These are phyloP conservation scores for Marvania coccoides DNA, from an alignment of 139 green algal species.

Conservation along the genomic window DNA sequence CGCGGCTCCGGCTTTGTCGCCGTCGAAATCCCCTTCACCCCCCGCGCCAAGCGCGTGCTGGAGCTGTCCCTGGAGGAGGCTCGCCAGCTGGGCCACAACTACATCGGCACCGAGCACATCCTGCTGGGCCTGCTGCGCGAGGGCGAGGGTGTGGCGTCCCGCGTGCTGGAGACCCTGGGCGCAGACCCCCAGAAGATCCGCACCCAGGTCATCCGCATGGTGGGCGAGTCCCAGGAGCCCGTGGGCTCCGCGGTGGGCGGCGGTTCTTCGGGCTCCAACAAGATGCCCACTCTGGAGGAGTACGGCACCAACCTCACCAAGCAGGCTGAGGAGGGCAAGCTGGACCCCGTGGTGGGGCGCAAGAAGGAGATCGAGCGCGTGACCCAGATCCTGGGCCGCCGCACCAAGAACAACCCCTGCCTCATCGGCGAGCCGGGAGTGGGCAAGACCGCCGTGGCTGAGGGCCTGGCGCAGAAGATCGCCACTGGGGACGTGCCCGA, in stretches of 20 bases:
- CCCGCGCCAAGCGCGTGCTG: slow-evolving; percentile 95
- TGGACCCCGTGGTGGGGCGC: slow-evolving; percentile 94
- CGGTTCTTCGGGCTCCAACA: slow-evolving; percentile 73
- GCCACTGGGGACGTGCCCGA: slow-evolving; percentile 90
- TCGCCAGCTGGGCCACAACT: slow-evolving; percentile 97
- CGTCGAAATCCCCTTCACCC: slow-evolving; percentile 99
- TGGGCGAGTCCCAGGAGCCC: slow-evolving; percentile 94
- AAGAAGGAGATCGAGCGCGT: slow-evolving; percentile 97
- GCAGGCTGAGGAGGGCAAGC: slow-evolving; percentile 93
- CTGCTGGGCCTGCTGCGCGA: slow-evolving; percentile 95
- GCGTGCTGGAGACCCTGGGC: slow-evolving; percentile 95
- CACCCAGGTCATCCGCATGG: slow-evolving; percentile 98
- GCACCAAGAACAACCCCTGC: slow-evolving; percentile 99
- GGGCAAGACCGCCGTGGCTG: slow-evolving; percentile 96
- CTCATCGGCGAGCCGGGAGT: slow-evolving; percentile 97
- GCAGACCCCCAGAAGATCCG: slow-evolving; percentile 94
- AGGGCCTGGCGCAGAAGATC: slow-evolving; percentile 96
- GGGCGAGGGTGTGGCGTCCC: slow-evolving; percentile 94
- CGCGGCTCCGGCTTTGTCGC: slow-evolving; percentile 95
- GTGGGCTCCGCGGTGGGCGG: slow-evolving; percentile 81
- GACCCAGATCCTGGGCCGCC: slow-evolving; percentile 95
- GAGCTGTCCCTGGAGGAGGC: slow-evolving; percentile 98
- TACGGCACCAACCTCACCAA: slow-evolving; percentile 98
- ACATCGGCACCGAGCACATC: slow-evolving; percentile 99
- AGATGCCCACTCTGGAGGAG: slow-evolving; percentile 97